Evolutionary conservation across 257 asterid genomes (phyloP).

Genomic region (Nicotiana attenuata): DNA sequence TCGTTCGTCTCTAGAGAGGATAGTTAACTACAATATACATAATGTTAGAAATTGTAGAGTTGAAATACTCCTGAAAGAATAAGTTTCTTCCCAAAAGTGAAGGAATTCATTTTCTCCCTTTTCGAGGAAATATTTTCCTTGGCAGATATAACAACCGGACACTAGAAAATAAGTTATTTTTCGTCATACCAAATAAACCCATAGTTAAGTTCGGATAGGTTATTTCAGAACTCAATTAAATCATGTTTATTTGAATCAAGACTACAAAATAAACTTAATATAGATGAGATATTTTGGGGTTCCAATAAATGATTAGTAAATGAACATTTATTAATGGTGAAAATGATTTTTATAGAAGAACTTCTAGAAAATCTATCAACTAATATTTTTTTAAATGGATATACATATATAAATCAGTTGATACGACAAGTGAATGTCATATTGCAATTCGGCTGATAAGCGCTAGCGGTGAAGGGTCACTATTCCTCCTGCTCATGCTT

Average conservation of each 20-base stretch:
- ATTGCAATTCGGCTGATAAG: neutral
- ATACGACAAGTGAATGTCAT: neutral
- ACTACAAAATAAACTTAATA: neutral
- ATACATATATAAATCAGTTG: neutral
- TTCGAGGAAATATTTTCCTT: too few species aligned
- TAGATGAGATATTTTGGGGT: neutral
- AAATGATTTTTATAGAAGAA: neutral
- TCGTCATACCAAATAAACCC: too few species aligned
- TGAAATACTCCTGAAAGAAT: too few species aligned
- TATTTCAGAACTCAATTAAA: neutral
- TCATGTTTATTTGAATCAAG: neutral
- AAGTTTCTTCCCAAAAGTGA: too few species aligned
- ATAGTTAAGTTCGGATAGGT: too few species aligned
- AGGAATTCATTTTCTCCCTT: too few species aligned
- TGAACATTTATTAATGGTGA: neutral
- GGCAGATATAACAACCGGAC: too few species aligned
- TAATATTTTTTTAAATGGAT: too few species aligned
- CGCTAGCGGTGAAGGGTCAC: neutral
- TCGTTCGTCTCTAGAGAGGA: too few species aligned
- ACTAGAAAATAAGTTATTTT: too few species aligned
- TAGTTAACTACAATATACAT: too few species aligned
- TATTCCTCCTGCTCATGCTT: neutral
- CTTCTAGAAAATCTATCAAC: neutral
- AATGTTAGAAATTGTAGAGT: too few species aligned
- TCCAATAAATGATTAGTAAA: neutral